Evolutionary conservation across 352 stramenopile species (phyloP).

Genomic region (Blastocystis sp.): DNA sequence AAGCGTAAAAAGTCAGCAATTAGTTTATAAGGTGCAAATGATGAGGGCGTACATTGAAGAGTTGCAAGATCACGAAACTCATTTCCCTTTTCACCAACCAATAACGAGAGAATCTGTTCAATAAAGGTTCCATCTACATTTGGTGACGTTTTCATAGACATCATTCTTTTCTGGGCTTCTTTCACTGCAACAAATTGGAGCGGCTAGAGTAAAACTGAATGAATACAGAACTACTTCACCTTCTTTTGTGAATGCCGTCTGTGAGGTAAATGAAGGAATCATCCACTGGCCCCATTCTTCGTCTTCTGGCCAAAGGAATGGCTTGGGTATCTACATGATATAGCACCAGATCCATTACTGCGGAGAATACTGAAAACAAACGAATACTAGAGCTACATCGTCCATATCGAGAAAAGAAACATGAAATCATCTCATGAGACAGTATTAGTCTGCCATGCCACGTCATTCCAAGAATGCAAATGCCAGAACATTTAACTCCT

Average conservation of each 20-base stretch:
- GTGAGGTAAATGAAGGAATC: too few species aligned
- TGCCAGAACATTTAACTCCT: slow-evolving; percentile 21
- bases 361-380: background rate
- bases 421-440: background rate
- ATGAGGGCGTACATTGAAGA: background rate
- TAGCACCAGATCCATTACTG: background rate
- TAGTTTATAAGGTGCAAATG: background rate
- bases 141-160: background rate
- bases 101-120: background rate
- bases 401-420: too few species aligned
- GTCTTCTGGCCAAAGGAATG: background rate
- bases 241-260: background rate
- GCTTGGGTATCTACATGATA: background rate
- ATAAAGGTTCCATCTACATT: background rate
- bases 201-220: background rate
- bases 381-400: too few species aligned
- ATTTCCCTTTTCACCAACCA: background rate
- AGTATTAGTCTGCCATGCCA: slow-evolving; percentile 23
- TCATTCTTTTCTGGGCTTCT: background rate
- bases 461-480: slow-evolving; percentile 58
- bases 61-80: too few species aligned
- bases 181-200: background rate
- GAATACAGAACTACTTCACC: background rate
- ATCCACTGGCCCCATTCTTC: background rate
- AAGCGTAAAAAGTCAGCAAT: background rate